Evolutionary conservation across 495 filamentous ascomycete species (phyloP), one percentile per base, ranked within the genome.

Genomic region (Hyaloscypha bicolor): DNA sequence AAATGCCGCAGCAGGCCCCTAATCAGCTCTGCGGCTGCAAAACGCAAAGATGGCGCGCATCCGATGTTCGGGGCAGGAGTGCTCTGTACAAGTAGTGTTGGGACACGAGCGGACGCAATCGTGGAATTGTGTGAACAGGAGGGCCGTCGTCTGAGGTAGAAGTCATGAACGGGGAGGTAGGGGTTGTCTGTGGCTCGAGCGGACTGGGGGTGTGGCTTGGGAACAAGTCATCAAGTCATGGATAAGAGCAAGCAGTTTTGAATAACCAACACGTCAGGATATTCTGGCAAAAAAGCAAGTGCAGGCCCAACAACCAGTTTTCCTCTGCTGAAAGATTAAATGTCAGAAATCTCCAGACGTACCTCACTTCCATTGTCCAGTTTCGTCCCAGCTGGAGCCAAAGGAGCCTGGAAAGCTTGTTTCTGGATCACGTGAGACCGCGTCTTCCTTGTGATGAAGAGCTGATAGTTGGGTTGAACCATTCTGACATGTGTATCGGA

Each of bases 21-120:
- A 62, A 70, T 73, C 70, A 72, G 61, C 70, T 68, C 67, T 61
- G 53, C 59, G 69, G 68, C 69, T 69, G 69, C 30, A 69, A 62
- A 25, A 45, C 12, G 33, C 33, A 60, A 35, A 9, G 55, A 37
- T 56, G 66, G 55, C 30, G 69, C 61, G 62, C 69, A 71, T 72
- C 72, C 70, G 66, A 64, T 42, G 55, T 52, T 45, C 19, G 22
- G 59, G n/a, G 56, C 6, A n/a, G 33, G 9, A 22, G 37, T 52
- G 32, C 51, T 4, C 2, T 63, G 42, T 48, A 19, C 11, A 48
- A 48, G 42, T 16, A 48, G 42, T 14, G 16, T 48, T 48, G 16
- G 42, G 16, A 48, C 9, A 48, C 11, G 42, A 14, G 42, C 42
- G 42, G 42, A 48, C 16, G 42, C 42, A 48, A 14, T 48, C 4